Conservation (phyloP, 768 basidiomycete genomes). For the Polyporus arcularius region DNA sequence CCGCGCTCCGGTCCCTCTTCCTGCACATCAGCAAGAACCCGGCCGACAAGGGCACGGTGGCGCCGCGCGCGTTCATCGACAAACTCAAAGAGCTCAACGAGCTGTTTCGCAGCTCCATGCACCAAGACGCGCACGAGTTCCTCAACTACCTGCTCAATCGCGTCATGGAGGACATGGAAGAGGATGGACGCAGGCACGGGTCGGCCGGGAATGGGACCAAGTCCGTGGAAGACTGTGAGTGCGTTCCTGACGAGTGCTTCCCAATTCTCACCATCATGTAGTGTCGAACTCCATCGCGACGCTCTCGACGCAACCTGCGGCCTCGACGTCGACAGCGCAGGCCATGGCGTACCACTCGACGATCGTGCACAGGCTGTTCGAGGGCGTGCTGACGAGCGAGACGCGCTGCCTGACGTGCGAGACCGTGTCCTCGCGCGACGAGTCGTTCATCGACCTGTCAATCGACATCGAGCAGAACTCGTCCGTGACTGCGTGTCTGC, state of each 20-base stretch:
- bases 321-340: conserved; percentile 46
- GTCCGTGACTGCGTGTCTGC: conserved; percentile 92
- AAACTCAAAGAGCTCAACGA: conserved; percentile 94
- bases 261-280: conserved; percentile 29
- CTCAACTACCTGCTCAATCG: conserved; percentile 91
- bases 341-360: conserved; percentile 45
- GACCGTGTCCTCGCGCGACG: conserved; percentile 89
- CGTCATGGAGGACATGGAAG: conserved; percentile 91
- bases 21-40: conserved; percentile 79
- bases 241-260: conserved; percentile 2
- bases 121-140: conserved; percentile 99
- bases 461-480: conserved; percentile 99
- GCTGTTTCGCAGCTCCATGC: conserved; percentile 85
- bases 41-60: conserved; percentile 78
- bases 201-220: conserved; percentile 3
- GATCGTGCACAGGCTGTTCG: conserved; percentile 89
- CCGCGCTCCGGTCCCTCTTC: conserved; percentile 93
- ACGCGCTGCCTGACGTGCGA: conserved; percentile 98
- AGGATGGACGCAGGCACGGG: conserved; percentile 42
- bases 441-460: conserved; percentile 96
- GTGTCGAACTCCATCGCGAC: conserved; percentile 65
- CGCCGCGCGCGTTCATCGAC: conserved; percentile 89
- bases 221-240: conserved; percentile 66
- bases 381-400: conserved; percentile 93
- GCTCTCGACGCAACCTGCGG: conserved; percentile 45